A percentile compares a stretch with the other conserved stretches of the same genome.
Evolutionary conservation across 164 flowering plant species (phyloP).

Genomic region (Stephania japonica): DNA sequence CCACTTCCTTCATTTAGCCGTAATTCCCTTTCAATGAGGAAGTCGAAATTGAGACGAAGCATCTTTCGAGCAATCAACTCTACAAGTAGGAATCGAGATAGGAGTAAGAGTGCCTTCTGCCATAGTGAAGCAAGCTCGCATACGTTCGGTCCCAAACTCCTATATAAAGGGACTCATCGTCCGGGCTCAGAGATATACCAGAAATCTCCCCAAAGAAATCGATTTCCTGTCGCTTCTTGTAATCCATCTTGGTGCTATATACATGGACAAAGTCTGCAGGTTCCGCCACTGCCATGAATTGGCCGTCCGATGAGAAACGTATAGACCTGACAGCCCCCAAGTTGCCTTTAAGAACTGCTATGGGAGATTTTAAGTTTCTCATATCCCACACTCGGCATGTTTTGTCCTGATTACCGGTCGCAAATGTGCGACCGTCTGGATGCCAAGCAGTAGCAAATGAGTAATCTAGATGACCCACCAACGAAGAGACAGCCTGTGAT

Average conservation of each 20-base stretch:
- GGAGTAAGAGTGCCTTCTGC: constrained; percentile 31
- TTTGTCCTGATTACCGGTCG: constrained; percentile 71
- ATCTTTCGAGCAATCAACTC: background rate
- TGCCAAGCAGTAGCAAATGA: constrained; percentile 75
- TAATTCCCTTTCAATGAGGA: background rate
- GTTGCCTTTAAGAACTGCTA: constrained; percentile 48
- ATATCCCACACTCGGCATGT: constrained; percentile 64
- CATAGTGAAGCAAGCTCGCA: constrained; percentile 59
- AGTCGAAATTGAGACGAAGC: background rate
- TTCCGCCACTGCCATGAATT: constrained; percentile 54
- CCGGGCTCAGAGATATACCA: constrained; percentile 60
- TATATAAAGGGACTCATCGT: constrained; percentile 47
- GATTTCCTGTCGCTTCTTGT: constrained; percentile 48
- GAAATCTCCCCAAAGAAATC: constrained; percentile 74
- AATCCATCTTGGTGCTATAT: constrained; percentile 35
- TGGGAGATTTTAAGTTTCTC: constrained; percentile 35
- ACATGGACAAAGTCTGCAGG: constrained; percentile 69
- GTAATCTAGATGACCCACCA: constrained; percentile 50
- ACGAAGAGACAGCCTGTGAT: constrained; percentile 35
- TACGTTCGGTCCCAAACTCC: constrained; percentile 69
- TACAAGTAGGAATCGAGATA: constrained; percentile 42
- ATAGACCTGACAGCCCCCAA: constrained; percentile 53
- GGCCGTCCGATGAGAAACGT: constrained; percentile 54
- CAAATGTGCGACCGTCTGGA: constrained; percentile 51
- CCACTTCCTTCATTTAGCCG: background rate